phyloP scores from a whole-genome alignment of 495 filamentous ascomycete genomes.

The Penicillium goetzii region DNA sequence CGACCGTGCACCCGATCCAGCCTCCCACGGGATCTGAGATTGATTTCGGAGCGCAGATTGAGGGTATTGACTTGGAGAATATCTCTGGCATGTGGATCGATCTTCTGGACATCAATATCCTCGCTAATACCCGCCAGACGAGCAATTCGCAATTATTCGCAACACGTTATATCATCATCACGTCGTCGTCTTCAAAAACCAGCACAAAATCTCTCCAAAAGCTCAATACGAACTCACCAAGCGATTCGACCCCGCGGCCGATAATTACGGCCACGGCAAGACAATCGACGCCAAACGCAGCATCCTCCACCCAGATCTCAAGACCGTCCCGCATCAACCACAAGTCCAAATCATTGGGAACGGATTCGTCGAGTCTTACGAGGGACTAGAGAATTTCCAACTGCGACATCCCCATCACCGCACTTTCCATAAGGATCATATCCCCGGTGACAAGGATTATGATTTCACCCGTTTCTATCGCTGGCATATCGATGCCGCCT shows the following conservation, averaged over 20 bases:
- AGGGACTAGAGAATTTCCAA: constrained; percentile 66
- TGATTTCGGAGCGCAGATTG: constrained; percentile 62
- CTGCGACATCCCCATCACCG: constrained; percentile 75
- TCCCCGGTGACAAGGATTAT: constrained; percentile 65
- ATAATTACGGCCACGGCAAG: constrained; percentile 73
- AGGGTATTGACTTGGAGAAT: constrained; percentile 60
- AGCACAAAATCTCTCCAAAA: constrained; percentile 60
- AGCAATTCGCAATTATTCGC: constrained; percentile 61
- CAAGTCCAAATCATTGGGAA: constrained; percentile 81
- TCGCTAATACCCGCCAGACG: constrained; percentile 41
- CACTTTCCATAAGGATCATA: constrained; percentile 68
- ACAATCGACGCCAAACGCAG: constrained; percentile 67
- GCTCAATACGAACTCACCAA: constrained; percentile 72
- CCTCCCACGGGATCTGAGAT: constrained; percentile 52
- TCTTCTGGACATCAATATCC: neutral
- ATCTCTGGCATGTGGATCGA: constrained; percentile 46
- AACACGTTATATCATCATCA: constrained; percentile 63
- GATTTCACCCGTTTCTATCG: constrained; percentile 73
- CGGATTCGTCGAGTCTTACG: constrained; percentile 64
- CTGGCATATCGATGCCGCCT: constrained; percentile 79
- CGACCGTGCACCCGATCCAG: constrained; percentile 42
- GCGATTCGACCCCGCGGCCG: constrained; percentile 66
- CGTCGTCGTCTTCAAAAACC: constrained; percentile 70
- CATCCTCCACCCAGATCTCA: constrained; percentile 75
- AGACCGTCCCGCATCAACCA: constrained; percentile 77